These are phyloP conservation scores for Aspergillus campestris DNA, from an alignment of 495 filamentous ascomycete genomes.

Conservation along the genomic window DNA sequence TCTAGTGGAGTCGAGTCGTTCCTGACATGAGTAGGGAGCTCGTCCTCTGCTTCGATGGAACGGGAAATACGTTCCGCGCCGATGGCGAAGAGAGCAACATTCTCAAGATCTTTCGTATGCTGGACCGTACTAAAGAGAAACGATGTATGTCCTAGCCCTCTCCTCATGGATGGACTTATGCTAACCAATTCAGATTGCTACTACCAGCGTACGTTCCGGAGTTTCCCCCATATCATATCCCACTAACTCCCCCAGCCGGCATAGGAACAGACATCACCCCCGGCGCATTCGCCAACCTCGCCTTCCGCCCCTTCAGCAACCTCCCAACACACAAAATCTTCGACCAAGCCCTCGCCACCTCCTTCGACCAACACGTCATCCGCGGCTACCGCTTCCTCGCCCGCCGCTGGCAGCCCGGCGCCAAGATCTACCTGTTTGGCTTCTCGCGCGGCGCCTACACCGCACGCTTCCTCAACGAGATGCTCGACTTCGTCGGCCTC, in stretches of 20 bases:
- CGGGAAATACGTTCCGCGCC: slow-evolving; percentile 22
- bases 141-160: slow-evolving; percentile 3
- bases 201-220: slow-evolving; percentile 11
- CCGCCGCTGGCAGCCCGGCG: slow-evolving; percentile 29
- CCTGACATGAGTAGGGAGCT: neutral
- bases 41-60: slow-evolving; percentile 32
- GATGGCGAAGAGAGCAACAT: slow-evolving; percentile 24
- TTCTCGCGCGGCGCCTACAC: slow-evolving; percentile 44
- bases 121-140: slow-evolving; percentile 15
- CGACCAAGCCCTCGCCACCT: slow-evolving; percentile 31
- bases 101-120: slow-evolving; percentile 23
- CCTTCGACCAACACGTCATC: slow-evolving; percentile 38
- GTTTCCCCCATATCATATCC: neutral
- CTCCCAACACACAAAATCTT: slow-evolving; percentile 7
- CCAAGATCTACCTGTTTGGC: slow-evolving; percentile 42
- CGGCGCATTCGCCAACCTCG: slow-evolving; percentile 5
- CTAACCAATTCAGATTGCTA: slow-evolving; percentile 9
- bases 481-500: slow-evolving; percentile 37
- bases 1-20: too few relatives aligned
- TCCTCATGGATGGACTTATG: neutral
- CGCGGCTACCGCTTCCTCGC: slow-evolving; percentile 41
- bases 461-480: slow-evolving; percentile 39
- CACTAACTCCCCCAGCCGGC: slow-evolving; percentile 6
- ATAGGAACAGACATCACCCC: slow-evolving; percentile 11
- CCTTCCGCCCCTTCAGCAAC: slow-evolving; percentile 4